Conservation (phyloP, 1,284 basidiomycete genomes). For the Tilletia indica region DNA sequence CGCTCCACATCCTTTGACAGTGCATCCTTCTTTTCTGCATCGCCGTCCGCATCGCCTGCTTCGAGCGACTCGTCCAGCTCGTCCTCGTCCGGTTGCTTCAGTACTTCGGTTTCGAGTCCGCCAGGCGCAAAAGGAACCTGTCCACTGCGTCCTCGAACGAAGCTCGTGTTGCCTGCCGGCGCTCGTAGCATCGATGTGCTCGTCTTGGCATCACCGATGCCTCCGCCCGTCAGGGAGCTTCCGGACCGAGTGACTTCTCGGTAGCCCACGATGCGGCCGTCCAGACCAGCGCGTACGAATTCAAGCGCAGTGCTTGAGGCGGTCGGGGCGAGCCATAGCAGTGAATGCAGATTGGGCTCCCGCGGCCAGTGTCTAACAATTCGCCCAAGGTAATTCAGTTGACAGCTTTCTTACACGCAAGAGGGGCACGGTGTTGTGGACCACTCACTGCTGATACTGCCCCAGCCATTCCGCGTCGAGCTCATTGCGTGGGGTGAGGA, state of each 20-base stretch:
- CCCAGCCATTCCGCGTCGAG: neutral
- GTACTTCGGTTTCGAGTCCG: conserved; percentile 60
- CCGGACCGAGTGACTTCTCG: conserved; percentile 23
- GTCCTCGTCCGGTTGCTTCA: conserved; percentile 37
- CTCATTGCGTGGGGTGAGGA: conserved; percentile 11
- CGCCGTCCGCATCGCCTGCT: conserved; percentile 45
- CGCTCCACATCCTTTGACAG: conserved; percentile 14
- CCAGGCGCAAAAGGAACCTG: conserved; percentile 32
- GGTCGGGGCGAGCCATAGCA: conserved; percentile 11
- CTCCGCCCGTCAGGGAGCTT: neutral
- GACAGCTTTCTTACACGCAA: neutral
- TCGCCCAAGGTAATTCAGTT: neutral
- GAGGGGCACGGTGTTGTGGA: neutral
- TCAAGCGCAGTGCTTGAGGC: conserved; percentile 33
- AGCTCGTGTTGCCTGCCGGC: conserved; percentile 70
- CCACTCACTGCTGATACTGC: conserved; percentile 14
- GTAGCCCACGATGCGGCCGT: conserved; percentile 45
- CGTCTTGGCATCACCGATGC: conserved; percentile 28
- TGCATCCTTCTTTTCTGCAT: conserved; percentile 56
- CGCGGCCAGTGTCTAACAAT: conserved; percentile 19
- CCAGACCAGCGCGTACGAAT: conserved; percentile 51
- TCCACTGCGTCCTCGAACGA: conserved; percentile 63
- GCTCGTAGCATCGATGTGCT: conserved; percentile 75
- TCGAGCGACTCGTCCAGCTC: conserved; percentile 35
- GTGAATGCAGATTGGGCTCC: conserved; percentile 8